Evolutionary conservation across 495 filamentous ascomycete genomes (phyloP), one percentile per base, ranked within the genome.

Genomic region (Penicillium subrubescens): DNA sequence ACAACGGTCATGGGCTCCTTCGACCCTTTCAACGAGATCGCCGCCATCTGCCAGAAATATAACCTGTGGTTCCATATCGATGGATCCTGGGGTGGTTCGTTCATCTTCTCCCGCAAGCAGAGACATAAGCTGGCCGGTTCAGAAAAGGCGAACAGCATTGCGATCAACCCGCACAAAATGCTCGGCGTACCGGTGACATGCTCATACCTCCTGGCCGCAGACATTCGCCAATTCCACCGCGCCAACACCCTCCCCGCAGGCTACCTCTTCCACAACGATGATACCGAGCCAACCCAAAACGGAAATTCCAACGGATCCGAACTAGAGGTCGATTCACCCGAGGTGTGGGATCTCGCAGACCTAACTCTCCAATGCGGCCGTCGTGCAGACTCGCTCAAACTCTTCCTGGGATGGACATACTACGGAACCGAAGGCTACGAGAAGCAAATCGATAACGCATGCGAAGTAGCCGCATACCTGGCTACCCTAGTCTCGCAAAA

Each of bases 121-220:
- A 81, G 81, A 31, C 73, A 81, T 68, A 89, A 91, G 75, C 76
- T 96, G 41, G 71, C 80, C 17, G 94, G 94, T 27, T 78, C 84
- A 15, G 83, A 93, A 51, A 82, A 86, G 17, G 95, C 93, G 10
- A 82, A 97, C 77, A 91, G 87, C 39, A 81, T 97, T 33, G 89
- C 92, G 10, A 84, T 97, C 44, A 97, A 96, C 74, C 94, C 95
- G 63, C 94, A 99, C 77, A 97, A 97, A 77, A 99, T 97, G 95
- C 84, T 99, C 67, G 92, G 91, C 44, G 91, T 91, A 10, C 94
- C 94, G 0, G 75, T 95, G 39, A 96, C 94, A 3, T 99, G 94
- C 77, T 93, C 90, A 8, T 96, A 96, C 80, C 84, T 99, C 10
- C 83, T 99, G 12, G 90, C 87, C 0, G 77, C 81, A 8, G 94